A percentile compares a stretch with the other conserved stretches of the same genome.
Conservation (phyloP, 208 protist species). For the Acanthamoeba royreba region DNA sequence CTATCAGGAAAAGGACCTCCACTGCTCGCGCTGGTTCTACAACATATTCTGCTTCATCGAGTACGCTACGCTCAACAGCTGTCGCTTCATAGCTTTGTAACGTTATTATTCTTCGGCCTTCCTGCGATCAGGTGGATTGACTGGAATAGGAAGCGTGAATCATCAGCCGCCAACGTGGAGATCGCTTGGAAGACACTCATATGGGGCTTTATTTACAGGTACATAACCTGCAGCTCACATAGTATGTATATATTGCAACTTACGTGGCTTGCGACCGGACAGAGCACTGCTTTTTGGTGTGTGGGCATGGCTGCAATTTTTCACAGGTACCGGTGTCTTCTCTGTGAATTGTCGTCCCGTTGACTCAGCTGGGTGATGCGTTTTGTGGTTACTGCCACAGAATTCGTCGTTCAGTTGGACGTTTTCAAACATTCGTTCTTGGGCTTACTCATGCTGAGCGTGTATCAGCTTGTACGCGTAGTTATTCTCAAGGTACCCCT, state of each 20-base stretch:
- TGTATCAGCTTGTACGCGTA: neutral
- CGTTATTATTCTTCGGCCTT: no score
- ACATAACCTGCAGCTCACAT: no score
- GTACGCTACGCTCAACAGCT: neutral
- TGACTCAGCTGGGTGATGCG: no score
- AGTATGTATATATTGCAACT: no score
- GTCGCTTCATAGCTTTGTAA: no score
- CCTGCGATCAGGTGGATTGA: constrained; percentile 6
- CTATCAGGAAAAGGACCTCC: neutral
- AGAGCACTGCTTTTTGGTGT: neutral
- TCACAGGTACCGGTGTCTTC: no score
- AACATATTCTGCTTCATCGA: constrained; percentile 17
- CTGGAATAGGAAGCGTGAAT: neutral
- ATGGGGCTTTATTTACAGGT: neutral
- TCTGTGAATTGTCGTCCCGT: no score
- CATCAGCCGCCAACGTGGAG: neutral
- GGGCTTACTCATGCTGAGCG: neutral
- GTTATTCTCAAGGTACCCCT: neutral
- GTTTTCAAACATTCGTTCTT: neutral
- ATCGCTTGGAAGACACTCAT: neutral
- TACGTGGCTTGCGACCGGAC: no score
- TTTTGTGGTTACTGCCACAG: no score
- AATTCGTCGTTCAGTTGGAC: neutral
- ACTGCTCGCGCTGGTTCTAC: constrained; percentile 39
- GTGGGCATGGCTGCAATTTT: constrained; percentile 8